phyloP scores from a whole-genome alignment of 1,284 basidiomycete species.

The Cutaneotrichosporon sp. region DNA sequence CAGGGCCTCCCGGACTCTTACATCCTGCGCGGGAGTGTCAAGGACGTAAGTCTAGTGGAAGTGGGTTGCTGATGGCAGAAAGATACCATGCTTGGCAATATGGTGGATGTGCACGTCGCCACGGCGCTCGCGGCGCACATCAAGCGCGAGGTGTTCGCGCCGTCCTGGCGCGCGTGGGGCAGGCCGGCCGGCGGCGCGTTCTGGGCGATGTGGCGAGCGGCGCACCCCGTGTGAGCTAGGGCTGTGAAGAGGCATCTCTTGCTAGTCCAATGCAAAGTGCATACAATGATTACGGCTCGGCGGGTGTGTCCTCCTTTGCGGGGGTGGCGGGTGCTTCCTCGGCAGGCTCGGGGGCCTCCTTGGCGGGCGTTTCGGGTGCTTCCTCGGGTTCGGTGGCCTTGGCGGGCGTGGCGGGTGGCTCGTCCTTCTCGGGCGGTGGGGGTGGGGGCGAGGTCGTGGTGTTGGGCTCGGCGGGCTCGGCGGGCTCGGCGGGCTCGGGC shows the following conservation, averaged over 20 bases:
- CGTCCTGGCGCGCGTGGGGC: slow-evolving; percentile 25
- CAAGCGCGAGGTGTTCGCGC: slow-evolving; percentile 22
- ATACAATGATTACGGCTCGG: slow-evolving; percentile 9
- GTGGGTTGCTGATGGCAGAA: slow-evolving; percentile 12
- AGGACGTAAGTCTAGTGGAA: slow-evolving; percentile 15
- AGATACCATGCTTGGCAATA: slow-evolving; percentile 28
- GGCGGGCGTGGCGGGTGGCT: not conserved
- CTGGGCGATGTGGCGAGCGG: slow-evolving; percentile 13
- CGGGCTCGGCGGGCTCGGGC: not conserved
- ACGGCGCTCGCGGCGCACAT: slow-evolving; percentile 28
- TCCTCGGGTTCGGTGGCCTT: not conserved
- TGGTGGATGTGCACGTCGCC: slow-evolving; percentile 27
- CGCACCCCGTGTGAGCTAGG: slow-evolving; percentile 7
- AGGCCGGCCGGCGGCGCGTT: slow-evolving; percentile 11
- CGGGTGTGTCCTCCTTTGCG: not conserved
- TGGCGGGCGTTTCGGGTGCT: not conserved
- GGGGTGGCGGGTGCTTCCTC: not conserved
- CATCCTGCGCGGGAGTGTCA: slow-evolving; percentile 20
- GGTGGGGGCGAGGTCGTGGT: not conserved
- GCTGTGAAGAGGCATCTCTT: too few species aligned
- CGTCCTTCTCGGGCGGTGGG: not conserved
- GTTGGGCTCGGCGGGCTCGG: not conserved
- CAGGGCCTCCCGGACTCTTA: slow-evolving; percentile 36
- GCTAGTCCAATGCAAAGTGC: slow-evolving; percentile 5
- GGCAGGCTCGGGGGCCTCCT: too few species aligned